phyloP scores from a whole-genome alignment of 768 basidiomycete species.

The Sporobolomyces pararoseus region DNA sequence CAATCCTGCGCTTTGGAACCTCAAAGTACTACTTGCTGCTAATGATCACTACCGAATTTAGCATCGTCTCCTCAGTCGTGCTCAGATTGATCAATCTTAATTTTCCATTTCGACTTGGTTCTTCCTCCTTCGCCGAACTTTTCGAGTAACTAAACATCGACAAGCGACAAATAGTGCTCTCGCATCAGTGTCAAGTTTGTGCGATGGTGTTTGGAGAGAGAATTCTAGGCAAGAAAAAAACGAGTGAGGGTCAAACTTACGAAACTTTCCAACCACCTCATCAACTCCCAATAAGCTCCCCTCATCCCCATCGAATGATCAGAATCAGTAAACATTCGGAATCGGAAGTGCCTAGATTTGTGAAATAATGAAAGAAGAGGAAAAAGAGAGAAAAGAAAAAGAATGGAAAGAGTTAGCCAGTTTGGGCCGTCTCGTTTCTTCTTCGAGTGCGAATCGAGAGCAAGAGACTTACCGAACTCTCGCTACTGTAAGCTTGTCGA shows the following conservation, averaged over 20 bases:
- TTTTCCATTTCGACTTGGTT: conserved; percentile 34
- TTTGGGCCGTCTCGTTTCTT: too few species aligned
- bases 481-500: conserved; percentile 85
- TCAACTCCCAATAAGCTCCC: conserved; percentile 77
- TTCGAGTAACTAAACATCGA: conserved; percentile 29
- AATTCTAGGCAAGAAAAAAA: not conserved
- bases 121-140: conserved; percentile 37
- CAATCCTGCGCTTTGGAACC: conserved; percentile 8
- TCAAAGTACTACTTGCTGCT: too few species aligned
- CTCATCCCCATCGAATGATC: conserved; percentile 72
- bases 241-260: conserved; percentile 48
- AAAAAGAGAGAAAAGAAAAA: not conserved
- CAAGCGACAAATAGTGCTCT: too few species aligned
- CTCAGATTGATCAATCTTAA: conserved; percentile 9
- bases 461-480: conserved; percentile 57
- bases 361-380: too few species aligned
- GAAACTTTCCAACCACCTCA: conserved; percentile 78
- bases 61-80: not conserved
- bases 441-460: too few species aligned
- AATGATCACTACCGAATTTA: too few species aligned
- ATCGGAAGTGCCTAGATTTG: conserved; percentile 64
- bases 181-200: too few species aligned
- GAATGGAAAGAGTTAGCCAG: too few species aligned
- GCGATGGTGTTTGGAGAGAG: too few species aligned
- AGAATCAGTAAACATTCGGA: conserved; percentile 98